phyloP scores from a whole-genome alignment of 352 stramenopile genomes.

The Globisporangium recalcitrans region DNA sequence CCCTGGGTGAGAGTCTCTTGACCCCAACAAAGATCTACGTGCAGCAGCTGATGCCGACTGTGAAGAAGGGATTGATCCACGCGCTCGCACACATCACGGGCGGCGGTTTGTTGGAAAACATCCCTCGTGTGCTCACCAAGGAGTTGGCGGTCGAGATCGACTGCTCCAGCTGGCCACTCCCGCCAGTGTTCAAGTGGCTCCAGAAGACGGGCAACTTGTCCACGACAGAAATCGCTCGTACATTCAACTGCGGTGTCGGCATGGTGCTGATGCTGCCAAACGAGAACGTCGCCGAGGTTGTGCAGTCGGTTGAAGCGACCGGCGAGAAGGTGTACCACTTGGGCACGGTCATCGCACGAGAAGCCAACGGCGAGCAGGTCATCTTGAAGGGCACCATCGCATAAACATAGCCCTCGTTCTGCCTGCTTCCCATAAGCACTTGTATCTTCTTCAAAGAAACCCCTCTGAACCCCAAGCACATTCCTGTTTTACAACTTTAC shows the following conservation, averaged over 20 bases:
- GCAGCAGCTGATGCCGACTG: constrained; percentile 77
- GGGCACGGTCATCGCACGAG: constrained; percentile 66
- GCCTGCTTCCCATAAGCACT: neutral
- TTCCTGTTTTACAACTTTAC: neutral
- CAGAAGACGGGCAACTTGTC: constrained; percentile 89
- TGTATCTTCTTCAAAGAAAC: constrained; percentile 8
- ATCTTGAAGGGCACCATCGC: constrained; percentile 70
- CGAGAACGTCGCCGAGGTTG: constrained; percentile 87
- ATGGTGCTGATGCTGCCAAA: constrained; percentile 96
- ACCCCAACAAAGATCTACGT: constrained; percentile 98
- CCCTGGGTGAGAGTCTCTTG: constrained; percentile 92
- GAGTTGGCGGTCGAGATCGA: constrained; percentile 93
- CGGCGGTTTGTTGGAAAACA: constrained; percentile 97
- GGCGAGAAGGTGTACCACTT: constrained; percentile 91
- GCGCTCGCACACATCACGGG: constrained; percentile 98
- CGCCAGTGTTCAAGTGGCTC: constrained; percentile 98
- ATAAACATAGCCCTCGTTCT: constrained; percentile 21
- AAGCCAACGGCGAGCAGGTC: constrained; percentile 73
- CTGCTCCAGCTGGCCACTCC: constrained; percentile 85
- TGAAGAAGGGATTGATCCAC: constrained; percentile 82
- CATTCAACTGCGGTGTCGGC: constrained; percentile 99
- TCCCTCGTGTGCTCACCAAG: constrained; percentile 93
- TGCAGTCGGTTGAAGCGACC: constrained; percentile 68
- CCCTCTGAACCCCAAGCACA: constrained; percentile 9
- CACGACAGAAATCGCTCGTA: constrained; percentile 94